These are phyloP conservation scores for Globisporangium paddicum DNA, from an alignment of 352 stramenopile genomes.

Conservation along the genomic window DNA sequence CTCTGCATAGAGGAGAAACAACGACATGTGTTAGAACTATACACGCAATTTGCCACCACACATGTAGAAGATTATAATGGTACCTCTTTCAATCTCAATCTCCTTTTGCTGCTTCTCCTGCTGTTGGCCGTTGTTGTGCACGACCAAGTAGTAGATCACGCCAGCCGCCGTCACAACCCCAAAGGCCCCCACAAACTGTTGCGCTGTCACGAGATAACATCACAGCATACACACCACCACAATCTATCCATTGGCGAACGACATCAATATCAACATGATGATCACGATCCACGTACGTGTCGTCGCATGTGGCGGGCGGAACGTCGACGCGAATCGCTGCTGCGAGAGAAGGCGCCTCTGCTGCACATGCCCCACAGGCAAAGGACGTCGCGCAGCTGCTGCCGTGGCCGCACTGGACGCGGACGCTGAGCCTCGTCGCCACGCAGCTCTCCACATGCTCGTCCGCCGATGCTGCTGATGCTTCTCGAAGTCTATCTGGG, in stretches of 20 bases:
- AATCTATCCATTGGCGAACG: neutral
- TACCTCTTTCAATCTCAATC: constrained; percentile 57
- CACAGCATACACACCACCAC: neutral
- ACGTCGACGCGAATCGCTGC: constrained; percentile 5
- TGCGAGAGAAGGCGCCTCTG: neutral
- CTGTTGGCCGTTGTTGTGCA: constrained; percentile 26
- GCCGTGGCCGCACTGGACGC: neutral
- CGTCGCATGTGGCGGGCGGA: neutral
- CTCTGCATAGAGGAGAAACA: constrained; percentile 21
- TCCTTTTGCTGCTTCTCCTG: constrained; percentile 56
- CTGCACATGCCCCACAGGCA: neutral
- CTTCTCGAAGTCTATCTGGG: constrained; percentile 2
- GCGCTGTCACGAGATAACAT: neutral
- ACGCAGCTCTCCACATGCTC: constrained; percentile 11
- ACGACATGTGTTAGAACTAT: no score
- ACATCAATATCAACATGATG: no score
- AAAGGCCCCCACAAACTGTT: constrained; percentile 16
- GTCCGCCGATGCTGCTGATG: neutral
- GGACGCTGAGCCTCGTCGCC: neutral
- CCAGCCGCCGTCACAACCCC: constrained; percentile 29
- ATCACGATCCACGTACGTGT: constrained; percentile 11
- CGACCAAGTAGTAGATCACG: constrained; percentile 47
- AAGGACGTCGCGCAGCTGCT: neutral
- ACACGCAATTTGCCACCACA: no score
- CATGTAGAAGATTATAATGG: no score